Evolutionary conservation across 2,329 filamentous ascomycete species (phyloP).

Genomic region (Hansfordia pulvinata): DNA sequence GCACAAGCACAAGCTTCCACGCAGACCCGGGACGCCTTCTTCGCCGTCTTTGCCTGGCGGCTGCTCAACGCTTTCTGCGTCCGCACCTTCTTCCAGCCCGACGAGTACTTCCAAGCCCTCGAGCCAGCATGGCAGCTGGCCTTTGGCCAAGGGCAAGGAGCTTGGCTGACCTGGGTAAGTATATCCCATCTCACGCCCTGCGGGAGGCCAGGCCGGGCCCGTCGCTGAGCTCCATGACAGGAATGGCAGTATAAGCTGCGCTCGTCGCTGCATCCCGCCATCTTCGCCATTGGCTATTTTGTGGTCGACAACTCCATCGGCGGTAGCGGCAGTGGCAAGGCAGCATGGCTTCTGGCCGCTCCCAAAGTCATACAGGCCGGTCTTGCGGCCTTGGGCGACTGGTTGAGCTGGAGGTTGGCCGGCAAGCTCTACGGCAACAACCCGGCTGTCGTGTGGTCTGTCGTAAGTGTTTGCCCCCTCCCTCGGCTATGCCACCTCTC

Average conservation of each 20-base stretch:
- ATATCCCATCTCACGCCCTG: neutral
- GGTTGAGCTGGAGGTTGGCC: slow-evolving; percentile 76
- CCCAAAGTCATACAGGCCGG: slow-evolving; percentile 67
- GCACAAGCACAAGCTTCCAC: slow-evolving; percentile 14
- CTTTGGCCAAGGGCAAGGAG: slow-evolving; percentile 63
- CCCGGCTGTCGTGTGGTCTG: slow-evolving; percentile 51
- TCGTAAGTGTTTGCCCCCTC: slow-evolving; percentile 47
- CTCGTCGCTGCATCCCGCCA: slow-evolving; percentile 77
- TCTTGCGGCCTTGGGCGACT: slow-evolving; percentile 69
- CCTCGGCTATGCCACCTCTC: neutral
- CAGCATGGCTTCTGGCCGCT: slow-evolving; percentile 54
- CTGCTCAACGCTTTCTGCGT: slow-evolving; percentile 67
- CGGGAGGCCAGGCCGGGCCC: neutral
- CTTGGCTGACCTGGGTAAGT: slow-evolving; percentile 92
- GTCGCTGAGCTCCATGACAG: slow-evolving; percentile 30
- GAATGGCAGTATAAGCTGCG: slow-evolving; percentile 86
- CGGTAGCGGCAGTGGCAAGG: slow-evolving; percentile 36
- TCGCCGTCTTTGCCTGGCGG: slow-evolving; percentile 50
- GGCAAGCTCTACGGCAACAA: slow-evolving; percentile 55
- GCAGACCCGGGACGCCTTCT: slow-evolving; percentile 20
- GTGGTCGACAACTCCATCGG: slow-evolving; percentile 41
- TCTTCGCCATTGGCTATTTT: slow-evolving; percentile 70
- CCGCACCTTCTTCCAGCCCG: slow-evolving; percentile 90
- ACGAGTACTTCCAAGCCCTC: slow-evolving; percentile 92
- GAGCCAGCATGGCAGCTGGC: slow-evolving; percentile 88